These are phyloP conservation scores for Hypoxylon sp. DNA, from an alignment of 2,329 filamentous ascomycete genomes.

Conservation along the genomic window DNA sequence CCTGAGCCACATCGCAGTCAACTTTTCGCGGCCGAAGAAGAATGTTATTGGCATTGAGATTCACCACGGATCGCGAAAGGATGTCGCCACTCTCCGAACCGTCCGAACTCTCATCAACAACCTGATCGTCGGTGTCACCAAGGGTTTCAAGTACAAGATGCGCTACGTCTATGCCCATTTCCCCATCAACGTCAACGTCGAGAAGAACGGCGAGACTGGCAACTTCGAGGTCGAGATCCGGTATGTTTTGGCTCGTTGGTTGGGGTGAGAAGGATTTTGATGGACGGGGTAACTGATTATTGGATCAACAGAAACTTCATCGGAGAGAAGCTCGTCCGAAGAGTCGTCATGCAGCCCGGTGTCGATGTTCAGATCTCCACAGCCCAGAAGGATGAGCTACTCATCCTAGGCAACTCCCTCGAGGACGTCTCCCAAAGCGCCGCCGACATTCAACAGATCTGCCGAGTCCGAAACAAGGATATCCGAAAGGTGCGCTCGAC, in stretches of 20 bases:
- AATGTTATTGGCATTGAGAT: constrained; percentile 95
- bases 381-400: constrained; percentile 97
- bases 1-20: constrained; percentile 95
- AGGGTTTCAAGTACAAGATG: constrained; percentile 99
- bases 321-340: constrained; percentile 99
- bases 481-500: constrained; percentile 88
- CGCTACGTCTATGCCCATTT: constrained; percentile 99
- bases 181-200: constrained; percentile 99
- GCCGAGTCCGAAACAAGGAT: constrained; percentile 99
- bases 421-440: constrained; percentile 98
- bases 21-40: constrained; percentile 90
- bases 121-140: constrained; percentile 97
- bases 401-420: constrained; percentile 92
- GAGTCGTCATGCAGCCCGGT: constrained; percentile 88
- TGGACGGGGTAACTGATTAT: constrained; percentile 52
- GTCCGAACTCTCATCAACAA: constrained; percentile 99
- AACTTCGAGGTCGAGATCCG: constrained; percentile 96
- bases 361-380: constrained; percentile 92
- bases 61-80: constrained; percentile 98
- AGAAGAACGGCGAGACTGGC: constrained; percentile 94
- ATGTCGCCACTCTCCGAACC: constrained; percentile 96
- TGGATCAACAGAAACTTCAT: constrained; percentile 85
- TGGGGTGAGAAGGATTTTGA: not conserved
- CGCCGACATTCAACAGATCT: constrained; percentile 99
- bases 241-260: constrained; percentile 66